A percentile compares a stretch with the other conserved stretches of the same genome.
Conservation (phyloP, 2,329 filamentous ascomycete genomes). For the Gyromitra esculenta region DNA sequence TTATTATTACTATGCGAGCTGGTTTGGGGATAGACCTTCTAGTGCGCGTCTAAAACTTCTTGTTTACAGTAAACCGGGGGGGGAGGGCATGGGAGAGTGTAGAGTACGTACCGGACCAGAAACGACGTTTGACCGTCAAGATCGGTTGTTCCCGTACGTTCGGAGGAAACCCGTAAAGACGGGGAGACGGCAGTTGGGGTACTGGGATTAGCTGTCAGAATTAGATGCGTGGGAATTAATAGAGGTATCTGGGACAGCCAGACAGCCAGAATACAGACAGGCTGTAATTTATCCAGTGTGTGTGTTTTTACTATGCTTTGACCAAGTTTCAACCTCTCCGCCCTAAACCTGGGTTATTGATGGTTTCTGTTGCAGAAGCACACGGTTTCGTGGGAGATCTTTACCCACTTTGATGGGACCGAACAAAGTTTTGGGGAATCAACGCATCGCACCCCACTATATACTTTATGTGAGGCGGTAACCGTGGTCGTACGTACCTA, state of each 20-base stretch:
- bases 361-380: no score
- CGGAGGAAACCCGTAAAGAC: neutral
- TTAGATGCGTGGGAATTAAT: neutral
- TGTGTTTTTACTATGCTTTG: neutral
- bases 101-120: neutral
- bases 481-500: no score
- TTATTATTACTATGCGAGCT: neutral
- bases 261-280: neutral
- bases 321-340: conserved; percentile 8
- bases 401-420: conserved; percentile 6
- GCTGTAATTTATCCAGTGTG: neutral
- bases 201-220: neutral
- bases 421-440: conserved; percentile 8
- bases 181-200: neutral
- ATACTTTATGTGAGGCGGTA: neutral
- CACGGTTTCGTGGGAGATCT: conserved; percentile 9
- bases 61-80: neutral
- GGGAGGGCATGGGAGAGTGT: no score
- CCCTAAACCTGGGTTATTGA: no score
- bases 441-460: neutral
- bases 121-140: no score
- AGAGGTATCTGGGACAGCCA: neutral
- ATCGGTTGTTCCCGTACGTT: neutral
- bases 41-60: conserved; percentile 2
- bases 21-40: neutral